Conservation (phyloP, 768 basidiomycete genomes). For the Psilocybe cyanescens region DNA sequence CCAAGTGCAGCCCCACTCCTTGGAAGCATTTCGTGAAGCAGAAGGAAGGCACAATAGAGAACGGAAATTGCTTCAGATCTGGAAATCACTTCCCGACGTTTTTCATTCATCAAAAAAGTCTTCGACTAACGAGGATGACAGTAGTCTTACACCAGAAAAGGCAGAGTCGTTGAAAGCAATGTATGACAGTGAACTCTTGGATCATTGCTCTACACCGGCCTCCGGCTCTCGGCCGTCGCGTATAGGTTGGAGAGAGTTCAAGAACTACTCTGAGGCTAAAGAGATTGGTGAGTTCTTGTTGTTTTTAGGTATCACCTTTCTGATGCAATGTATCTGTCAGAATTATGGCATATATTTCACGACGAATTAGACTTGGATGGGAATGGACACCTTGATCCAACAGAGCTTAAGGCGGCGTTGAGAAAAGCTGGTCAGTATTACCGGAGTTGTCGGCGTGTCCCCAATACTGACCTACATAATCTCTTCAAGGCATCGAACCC, state of each 20-base stretch:
- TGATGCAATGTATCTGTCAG: slow-evolving; percentile 38
- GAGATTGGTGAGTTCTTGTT: slow-evolving; percentile 62
- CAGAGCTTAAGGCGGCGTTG: slow-evolving; percentile 48
- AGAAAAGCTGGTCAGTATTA: slow-evolving; percentile 64
- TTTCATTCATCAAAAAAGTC: slow-evolving; percentile 19
- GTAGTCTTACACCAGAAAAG: slow-evolving; percentile 54
- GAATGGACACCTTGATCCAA: slow-evolving; percentile 78
- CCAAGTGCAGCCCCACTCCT: slow-evolving; percentile 46
- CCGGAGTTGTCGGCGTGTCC: background rate
- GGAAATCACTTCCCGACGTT: slow-evolving; percentile 55
- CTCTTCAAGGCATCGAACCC: slow-evolving; percentile 67
- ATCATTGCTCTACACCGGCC: slow-evolving; percentile 47
- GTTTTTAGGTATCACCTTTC: background rate
- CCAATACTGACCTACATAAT: background rate
- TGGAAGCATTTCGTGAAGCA: slow-evolving; percentile 63
- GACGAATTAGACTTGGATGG: slow-evolving; percentile 89
- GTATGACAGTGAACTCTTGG: slow-evolving; percentile 80
- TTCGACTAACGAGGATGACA: slow-evolving; percentile 5
- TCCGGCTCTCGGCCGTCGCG: slow-evolving; percentile 44
- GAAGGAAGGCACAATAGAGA: slow-evolving; percentile 71
- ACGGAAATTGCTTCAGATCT: slow-evolving; percentile 61
- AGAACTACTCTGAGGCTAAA: slow-evolving; percentile 76
- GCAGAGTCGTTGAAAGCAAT: slow-evolving; percentile 67
- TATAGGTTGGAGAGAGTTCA: slow-evolving; percentile 75
- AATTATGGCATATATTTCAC: slow-evolving; percentile 92